A percentile compares a stretch with the other conserved stretches of the same genome.
These are phyloP conservation scores for Chaetomium strumarium DNA, from an alignment of 2,329 filamentous ascomycete genomes.

Conservation along the genomic window DNA sequence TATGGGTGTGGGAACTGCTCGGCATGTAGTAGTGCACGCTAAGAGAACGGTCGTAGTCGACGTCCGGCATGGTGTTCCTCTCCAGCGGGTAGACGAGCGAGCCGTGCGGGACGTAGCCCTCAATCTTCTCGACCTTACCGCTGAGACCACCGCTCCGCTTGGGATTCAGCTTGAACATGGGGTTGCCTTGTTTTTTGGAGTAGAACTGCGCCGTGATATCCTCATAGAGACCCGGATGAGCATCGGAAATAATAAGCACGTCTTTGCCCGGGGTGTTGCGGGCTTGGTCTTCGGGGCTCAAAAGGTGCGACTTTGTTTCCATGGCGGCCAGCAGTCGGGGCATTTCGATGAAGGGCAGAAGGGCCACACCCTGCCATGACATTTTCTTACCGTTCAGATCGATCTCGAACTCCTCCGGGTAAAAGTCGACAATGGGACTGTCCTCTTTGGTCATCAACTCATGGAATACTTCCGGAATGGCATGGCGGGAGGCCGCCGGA, in stretches of 20 bases:
- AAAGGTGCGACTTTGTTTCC: slow-evolving; percentile 70
- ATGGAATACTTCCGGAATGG: slow-evolving; percentile 83
- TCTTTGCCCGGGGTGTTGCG: slow-evolving; percentile 79
- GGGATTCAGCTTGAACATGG: slow-evolving; percentile 67
- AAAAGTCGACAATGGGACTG: slow-evolving; percentile 95
- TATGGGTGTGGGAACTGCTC: slow-evolving; percentile 65
- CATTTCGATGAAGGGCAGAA: slow-evolving; percentile 96
- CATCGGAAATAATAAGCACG: slow-evolving; percentile 76
- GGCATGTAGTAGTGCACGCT: slow-evolving; percentile 87
- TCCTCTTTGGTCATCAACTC: slow-evolving; percentile 81
- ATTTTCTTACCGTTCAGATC: slow-evolving; percentile 98
- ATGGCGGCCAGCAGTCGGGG: slow-evolving; percentile 77
- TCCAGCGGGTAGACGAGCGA: slow-evolving; percentile 73
- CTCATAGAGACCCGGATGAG: slow-evolving; percentile 72
- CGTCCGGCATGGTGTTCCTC: slow-evolving; percentile 62
- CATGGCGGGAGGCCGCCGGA: slow-evolving; percentile 86
- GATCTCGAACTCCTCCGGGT: slow-evolving; percentile 87
- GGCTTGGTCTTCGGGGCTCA: slow-evolving; percentile 68
- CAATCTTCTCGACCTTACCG: slow-evolving; percentile 75
- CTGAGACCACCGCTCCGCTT: slow-evolving; percentile 69
- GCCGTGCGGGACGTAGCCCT: slow-evolving; percentile 77
- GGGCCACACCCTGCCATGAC: slow-evolving; percentile 91
- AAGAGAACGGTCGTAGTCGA: slow-evolving; percentile 82
- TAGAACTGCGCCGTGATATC: slow-evolving; percentile 83
- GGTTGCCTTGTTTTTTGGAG: slow-evolving; percentile 71